phyloP scores from a whole-genome alignment of 441 rosid species.

The Omphalea diandra region DNA sequence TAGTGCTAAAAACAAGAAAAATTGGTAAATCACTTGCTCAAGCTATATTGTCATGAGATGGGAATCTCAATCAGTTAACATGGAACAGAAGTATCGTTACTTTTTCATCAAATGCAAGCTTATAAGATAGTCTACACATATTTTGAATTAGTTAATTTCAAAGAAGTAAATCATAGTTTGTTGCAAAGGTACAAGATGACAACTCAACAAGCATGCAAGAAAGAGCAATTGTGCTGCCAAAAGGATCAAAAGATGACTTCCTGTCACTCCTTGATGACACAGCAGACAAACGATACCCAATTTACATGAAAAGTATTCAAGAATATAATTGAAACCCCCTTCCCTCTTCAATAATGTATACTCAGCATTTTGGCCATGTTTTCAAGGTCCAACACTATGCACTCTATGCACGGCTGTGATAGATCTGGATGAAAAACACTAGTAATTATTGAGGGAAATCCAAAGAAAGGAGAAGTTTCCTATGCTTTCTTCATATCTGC shows the following conservation, averaged over 20 bases:
- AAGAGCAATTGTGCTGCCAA: conserved; percentile 42
- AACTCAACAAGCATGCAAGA: conserved; percentile 42
- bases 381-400: conserved; percentile 54
- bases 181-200: conserved; percentile 41
- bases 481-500: conserved; percentile 43
- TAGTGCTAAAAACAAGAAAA: neutral
- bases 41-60: neutral
- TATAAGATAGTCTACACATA: neutral
- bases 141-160: conserved; percentile 8
- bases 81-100: conserved; percentile 6
- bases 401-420: conserved; percentile 50
- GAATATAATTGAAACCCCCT: neutral
- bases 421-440: conserved; percentile 46
- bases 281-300: conserved; percentile 40
- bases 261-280: conserved; percentile 47
- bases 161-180: conserved; percentile 22
- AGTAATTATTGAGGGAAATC: conserved; percentile 48
- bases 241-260: conserved; percentile 42
- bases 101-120: conserved; percentile 2
- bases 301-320: conserved; percentile 51
- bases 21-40: neutral
- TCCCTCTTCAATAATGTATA: conserved; percentile 21
- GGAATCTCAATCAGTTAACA: conserved; percentile 7
- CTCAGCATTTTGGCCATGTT: conserved; percentile 5
- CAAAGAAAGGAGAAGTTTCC: conserved; percentile 38